Conservation (phyloP, 2,329 filamentous ascomycete species). For the Aspergillus pseudoglaucus region DNA sequence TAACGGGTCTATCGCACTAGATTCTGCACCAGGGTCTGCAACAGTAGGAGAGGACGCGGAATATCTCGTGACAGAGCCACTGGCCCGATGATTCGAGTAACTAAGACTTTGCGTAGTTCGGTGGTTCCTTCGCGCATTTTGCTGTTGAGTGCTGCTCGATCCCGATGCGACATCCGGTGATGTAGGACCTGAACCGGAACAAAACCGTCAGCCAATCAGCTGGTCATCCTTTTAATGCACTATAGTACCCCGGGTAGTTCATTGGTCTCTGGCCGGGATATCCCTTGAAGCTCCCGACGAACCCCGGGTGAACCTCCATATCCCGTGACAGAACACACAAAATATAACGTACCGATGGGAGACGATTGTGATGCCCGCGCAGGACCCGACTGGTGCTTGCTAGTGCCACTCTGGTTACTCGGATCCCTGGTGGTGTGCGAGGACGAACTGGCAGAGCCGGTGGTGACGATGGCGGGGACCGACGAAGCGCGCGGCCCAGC, state of each 20-base stretch:
- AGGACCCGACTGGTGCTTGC: constrained; percentile 5
- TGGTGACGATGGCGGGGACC: constrained; percentile 17
- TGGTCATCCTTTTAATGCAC: not conserved
- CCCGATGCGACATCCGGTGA: constrained; percentile 25
- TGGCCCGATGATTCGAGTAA: constrained; percentile 6
- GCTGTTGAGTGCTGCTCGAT: constrained; percentile 20
- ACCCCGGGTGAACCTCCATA: not conserved
- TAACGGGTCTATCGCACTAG: constrained; percentile 57
- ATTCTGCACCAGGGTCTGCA: constrained; percentile 25
- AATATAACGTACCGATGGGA: constrained; percentile 21
- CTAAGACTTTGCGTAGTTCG: constrained; percentile 15
- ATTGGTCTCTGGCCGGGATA: not conserved
- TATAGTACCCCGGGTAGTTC: not conserved
- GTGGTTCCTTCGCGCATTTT: constrained; percentile 20
- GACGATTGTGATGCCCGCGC: constrained; percentile 16
- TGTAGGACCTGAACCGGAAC: constrained; percentile 15
- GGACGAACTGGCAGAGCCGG: constrained; percentile 13
- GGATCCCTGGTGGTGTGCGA: constrained; percentile 6
- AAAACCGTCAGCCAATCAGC: constrained; percentile 2
- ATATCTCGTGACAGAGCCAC: constrained; percentile 9
- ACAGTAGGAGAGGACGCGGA: constrained; percentile 19
- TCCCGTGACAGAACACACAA: not conserved
- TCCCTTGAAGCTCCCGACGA: not conserved
- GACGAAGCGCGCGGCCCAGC: constrained; percentile 20
- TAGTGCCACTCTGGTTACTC: constrained; percentile 5